These are phyloP conservation scores for Starmerella etchellsii DNA, from an alignment of 805 yeast species.

Conservation along the genomic window DNA sequence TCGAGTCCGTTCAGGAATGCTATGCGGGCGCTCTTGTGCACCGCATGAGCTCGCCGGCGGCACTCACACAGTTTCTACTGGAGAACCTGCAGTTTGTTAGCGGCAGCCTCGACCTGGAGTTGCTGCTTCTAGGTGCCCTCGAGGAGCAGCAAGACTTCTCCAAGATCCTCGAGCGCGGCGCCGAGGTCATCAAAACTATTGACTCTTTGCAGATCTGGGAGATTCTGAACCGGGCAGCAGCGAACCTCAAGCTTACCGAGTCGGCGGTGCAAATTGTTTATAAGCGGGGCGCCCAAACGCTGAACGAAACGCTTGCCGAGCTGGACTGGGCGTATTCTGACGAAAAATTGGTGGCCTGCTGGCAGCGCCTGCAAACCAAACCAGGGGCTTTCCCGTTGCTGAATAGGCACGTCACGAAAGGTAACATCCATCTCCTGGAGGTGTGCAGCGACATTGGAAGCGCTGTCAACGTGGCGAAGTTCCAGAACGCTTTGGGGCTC, in stretches of 20 bases:
- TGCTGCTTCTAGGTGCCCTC: constrained; percentile 33
- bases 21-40: constrained; percentile 46
- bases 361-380: constrained; percentile 39
- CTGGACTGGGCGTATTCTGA: constrained; percentile 34
- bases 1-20: constrained; percentile 48
- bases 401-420: constrained; percentile 24
- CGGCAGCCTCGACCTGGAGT: constrained; percentile 52
- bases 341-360: constrained; percentile 28
- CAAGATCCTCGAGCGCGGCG: constrained; percentile 32
- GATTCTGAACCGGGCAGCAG: constrained; percentile 36
- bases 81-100: constrained; percentile 15
- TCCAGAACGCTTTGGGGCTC: constrained; percentile 28
- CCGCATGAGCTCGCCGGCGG: constrained; percentile 28
- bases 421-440: constrained; percentile 19
- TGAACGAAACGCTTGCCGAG: constrained; percentile 38
- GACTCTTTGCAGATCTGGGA: constrained; percentile 77
- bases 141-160: constrained; percentile 33
- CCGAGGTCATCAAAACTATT: constrained; percentile 36
- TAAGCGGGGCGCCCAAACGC: neutral
- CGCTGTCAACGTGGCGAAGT: constrained; percentile 37
- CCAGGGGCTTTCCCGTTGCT: constrained; percentile 57
- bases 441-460: constrained; percentile 13
- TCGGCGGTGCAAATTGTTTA: neutral
- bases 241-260: constrained; percentile 22
- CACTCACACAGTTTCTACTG: constrained; percentile 27